Percentiles rank a stretch among this genome's conserved stretches.
These are phyloP conservation scores for Hebeloma cylindrosporum DNA, from an alignment of 768 basidiomycete genomes.

Conservation along the genomic window DNA sequence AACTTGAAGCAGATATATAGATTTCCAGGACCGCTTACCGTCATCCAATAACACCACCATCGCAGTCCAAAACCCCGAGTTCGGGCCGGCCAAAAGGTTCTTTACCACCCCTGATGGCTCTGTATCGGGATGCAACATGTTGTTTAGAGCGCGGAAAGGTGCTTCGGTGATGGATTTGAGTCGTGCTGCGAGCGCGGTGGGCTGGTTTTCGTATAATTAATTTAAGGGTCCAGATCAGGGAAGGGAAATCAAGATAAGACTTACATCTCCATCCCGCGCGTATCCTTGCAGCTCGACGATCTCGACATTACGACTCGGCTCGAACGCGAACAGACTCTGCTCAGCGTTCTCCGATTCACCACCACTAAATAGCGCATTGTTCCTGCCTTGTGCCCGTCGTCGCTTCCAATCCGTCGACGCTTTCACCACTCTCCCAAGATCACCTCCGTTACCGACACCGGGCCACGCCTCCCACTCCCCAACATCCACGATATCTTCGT, in stretches of 20 bases:
- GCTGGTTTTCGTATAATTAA: conserved; percentile 24
- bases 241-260: conserved; percentile 23
- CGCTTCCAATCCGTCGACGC: conserved; percentile 77
- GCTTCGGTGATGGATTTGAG: conserved; percentile 47
- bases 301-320: conserved; percentile 65
- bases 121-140: conserved; percentile 52
- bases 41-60: conserved; percentile 53
- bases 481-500: conserved; percentile 66
- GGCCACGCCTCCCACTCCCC: conserved; percentile 55
- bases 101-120: conserved; percentile 52
- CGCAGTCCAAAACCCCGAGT: conserved; percentile 59
- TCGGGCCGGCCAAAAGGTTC: conserved; percentile 56
- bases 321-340: conserved; percentile 64
- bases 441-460: conserved; percentile 10
- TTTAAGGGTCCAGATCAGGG: background rate
- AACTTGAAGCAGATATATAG: background rate
- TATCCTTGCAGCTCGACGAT: conserved; percentile 52
- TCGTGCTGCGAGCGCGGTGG: conserved; percentile 31
- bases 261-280: conserved; percentile 44
- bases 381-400: no score
- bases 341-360: no score
- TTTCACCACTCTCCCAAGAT: conserved; percentile 42
- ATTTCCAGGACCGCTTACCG: conserved; percentile 33
- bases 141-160: conserved; percentile 54
- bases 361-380: no score